Base-by-base conservation (phyloP, 257 asterid species). In the Craterostigma plantagineum region DNA sequence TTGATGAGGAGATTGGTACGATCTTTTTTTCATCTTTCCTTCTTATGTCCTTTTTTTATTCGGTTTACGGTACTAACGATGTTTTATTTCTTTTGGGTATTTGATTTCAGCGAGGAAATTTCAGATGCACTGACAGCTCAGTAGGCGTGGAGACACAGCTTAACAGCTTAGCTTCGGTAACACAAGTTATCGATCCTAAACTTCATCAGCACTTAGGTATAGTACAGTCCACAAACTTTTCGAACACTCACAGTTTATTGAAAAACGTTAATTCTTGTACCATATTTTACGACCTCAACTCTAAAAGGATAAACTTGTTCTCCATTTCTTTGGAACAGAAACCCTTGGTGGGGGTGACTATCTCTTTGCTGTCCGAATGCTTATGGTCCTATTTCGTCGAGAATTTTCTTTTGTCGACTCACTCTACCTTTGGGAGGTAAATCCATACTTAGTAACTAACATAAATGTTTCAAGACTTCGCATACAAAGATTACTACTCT, bases 141-240 rank as follows among this genome's bases (percentile, higher is more conserved):
- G 74, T 87, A 38, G 95, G 98, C 37, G 98, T 87, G 55, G 95
- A 87, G 64, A 46, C 63, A 1, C 98, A 87, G 59, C 90, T 87
- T 37, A 61, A 74, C 53, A 82, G 62, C 68, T 70, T 87, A 33
- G 95, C 98, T 56, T 76, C 92, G 23, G 48, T 87, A 56, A 79
- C 92, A 12, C 93, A 82, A 74, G 77, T 82, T 46, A 49, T 87
- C 56, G 91, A 87, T 53, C 98, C 98, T 45, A 87, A 87, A 64
- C 93, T 87, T 65, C 98, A 87, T 58, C 76, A 67, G 53, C 98
- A 87, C 77, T 64, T 87, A 57, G 98, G 98, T 87, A 82, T n/a
- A n/a, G n/a, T n/a, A 43, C 62, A n/a, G n/a, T n/a, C n/a, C n/a
- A n/a, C 43, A 52, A 45, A 27, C 8, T 36, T 12, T 36, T 36